These are phyloP conservation scores for Fusarium fujikuroi DNA, from an alignment of 2,329 filamentous ascomycete genomes.

Conservation along the genomic window DNA sequence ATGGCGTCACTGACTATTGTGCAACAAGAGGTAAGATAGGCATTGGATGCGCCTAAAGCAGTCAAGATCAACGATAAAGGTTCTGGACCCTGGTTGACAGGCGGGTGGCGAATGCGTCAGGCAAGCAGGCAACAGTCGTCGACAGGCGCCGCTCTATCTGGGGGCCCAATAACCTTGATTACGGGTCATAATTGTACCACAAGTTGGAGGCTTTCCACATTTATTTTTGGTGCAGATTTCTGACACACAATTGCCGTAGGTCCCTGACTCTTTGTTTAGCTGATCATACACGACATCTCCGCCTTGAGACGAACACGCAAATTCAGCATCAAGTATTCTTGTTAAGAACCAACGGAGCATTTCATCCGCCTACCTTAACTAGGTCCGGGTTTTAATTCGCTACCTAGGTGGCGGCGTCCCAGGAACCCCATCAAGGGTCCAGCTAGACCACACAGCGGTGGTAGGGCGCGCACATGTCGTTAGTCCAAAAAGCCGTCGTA, in stretches of 20 bases:
- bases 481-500: slow-evolving; percentile 31
- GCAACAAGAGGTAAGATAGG: slow-evolving; percentile 29
- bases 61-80: slow-evolving; percentile 34
- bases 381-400: slow-evolving; percentile 30
- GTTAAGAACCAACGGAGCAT: slow-evolving; percentile 37
- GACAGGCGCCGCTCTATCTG: slow-evolving; percentile 13
- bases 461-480: slow-evolving; percentile 34
- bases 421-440: slow-evolving; percentile 37
- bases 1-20: slow-evolving; percentile 40
- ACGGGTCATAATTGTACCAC: slow-evolving; percentile 27
- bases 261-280: slow-evolving; percentile 6
- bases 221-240: slow-evolving; percentile 15
- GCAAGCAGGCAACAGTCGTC: slow-evolving; percentile 17
- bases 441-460: slow-evolving; percentile 22
- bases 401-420: slow-evolving; percentile 1
- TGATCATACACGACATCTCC: not conserved
- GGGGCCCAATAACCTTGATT: slow-evolving; percentile 31
- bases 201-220: slow-evolving; percentile 27
- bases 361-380: slow-evolving; percentile 27
- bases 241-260: not conserved
- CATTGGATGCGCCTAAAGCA: slow-evolving; percentile 28
- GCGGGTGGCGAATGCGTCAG: slow-evolving; percentile 38
- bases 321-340: slow-evolving; percentile 16
- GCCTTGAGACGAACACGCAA: not conserved
- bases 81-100: slow-evolving; percentile 40